Percentiles rank a stretch among this genome's conserved stretches.
Conservation (phyloP, 352 stramenopile species). For the Phytophthora cryptogea region DNA sequence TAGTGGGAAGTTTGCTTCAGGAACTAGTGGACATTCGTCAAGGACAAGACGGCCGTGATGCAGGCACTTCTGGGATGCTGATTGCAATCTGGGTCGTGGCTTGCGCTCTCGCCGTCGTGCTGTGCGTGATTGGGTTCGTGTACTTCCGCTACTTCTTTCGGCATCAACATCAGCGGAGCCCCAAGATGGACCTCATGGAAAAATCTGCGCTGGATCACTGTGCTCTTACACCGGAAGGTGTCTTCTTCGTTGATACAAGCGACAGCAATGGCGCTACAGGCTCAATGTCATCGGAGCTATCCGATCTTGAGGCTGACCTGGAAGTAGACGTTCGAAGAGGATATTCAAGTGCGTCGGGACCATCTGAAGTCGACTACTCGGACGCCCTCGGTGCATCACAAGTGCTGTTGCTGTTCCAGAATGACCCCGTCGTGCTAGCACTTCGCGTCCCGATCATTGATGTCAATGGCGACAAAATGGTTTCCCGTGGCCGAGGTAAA, state of each 20-base stretch:
- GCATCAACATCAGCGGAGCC: constrained; percentile 2
- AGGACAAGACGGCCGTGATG: background rate
- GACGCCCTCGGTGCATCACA: constrained; percentile 51
- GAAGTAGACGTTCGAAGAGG: constrained; percentile 21
- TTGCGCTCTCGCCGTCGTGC: constrained; percentile 15
- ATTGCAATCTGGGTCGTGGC: constrained; percentile 36
- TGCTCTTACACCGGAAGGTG: constrained; percentile 16
- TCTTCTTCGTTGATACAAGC: constrained; percentile 19
- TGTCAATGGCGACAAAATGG: constrained; percentile 41
- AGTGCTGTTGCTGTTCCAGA: constrained; percentile 57
- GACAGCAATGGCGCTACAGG: constrained; percentile 18
- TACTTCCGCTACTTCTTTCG: constrained; percentile 19
- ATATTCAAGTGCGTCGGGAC: constrained; percentile 12
- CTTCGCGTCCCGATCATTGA: constrained; percentile 63
- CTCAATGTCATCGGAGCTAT: constrained; percentile 23
- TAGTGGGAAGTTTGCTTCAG: constrained; percentile 30
- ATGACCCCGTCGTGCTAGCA: constrained; percentile 42
- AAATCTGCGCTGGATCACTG: constrained; percentile 25
- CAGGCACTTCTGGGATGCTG: constrained; percentile 13
- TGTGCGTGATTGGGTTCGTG: constrained; percentile 25
- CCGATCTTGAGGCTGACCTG: constrained; percentile 24
- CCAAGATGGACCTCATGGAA: constrained; percentile 9
- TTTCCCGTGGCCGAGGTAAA: constrained; percentile 38
- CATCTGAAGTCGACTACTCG: constrained; percentile 38
- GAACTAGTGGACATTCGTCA: constrained; percentile 15